Percentiles rank a stretch among this genome's conserved stretches.
These are phyloP conservation scores for Baudoinia panamericana DNA, from an alignment of 495 filamentous ascomycete genomes.

Conservation along the genomic window DNA sequence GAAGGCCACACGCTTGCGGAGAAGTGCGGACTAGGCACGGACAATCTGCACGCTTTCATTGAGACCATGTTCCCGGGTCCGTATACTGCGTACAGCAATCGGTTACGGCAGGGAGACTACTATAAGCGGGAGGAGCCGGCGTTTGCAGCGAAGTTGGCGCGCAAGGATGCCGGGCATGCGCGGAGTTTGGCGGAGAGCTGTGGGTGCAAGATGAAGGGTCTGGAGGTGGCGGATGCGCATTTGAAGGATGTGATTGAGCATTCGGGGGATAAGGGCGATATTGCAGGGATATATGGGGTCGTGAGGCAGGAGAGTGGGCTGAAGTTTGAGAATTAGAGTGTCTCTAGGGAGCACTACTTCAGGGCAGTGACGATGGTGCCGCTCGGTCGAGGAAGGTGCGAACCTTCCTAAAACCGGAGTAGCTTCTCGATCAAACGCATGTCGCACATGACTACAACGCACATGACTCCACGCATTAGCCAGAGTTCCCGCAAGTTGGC, in stretches of 20 bases:
- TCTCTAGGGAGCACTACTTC: no score
- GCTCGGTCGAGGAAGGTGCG: no score
- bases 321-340: conserved; percentile 41
- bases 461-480: no score
- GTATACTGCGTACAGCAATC: conserved; percentile 54
- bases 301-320: conserved; percentile 56
- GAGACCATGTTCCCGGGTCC: conserved; percentile 51
- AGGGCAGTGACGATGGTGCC: no score
- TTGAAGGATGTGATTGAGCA: conserved; percentile 57
- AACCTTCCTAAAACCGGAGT: no score
- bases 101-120: conserved; percentile 69
- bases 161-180: conserved; percentile 76
- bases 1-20: conserved; percentile 70
- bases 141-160: conserved; percentile 73
- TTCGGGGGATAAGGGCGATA: conserved; percentile 61
- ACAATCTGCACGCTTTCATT: conserved; percentile 55
- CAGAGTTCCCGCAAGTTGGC: no score
- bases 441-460: no score
- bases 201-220: conserved; percentile 49
- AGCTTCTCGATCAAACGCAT: no score
- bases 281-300: conserved; percentile 73
- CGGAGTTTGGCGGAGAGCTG: conserved; percentile 46
- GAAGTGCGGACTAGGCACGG: conserved; percentile 60
- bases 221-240: conserved; percentile 57
- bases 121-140: conserved; percentile 57